Percentiles rank a stretch among this genome's conserved stretches.
These are phyloP conservation scores for Phytophthora colocasiae DNA, from an alignment of 352 stramenopile species.

Conservation along the genomic window DNA sequence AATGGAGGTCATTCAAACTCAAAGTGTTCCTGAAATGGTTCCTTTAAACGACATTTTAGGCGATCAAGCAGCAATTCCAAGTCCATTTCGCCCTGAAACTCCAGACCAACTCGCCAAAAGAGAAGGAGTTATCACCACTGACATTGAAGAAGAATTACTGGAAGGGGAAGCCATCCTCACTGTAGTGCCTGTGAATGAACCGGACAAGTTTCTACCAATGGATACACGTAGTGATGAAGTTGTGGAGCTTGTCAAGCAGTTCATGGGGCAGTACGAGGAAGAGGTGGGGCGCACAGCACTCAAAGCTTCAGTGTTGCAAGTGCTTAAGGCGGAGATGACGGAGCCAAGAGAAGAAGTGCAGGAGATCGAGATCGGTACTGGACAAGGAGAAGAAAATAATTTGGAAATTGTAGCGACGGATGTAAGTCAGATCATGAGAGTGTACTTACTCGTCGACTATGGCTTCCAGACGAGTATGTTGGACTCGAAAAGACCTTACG, in stretches of 20 bases:
- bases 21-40: conserved; percentile 16
- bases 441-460: conserved; percentile 68
- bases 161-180: conserved; percentile 28
- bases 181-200: conserved; percentile 24
- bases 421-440: conserved; percentile 50
- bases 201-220: conserved; percentile 33
- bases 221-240: conserved; percentile 34
- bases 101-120: conserved; percentile 18
- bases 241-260: conserved; percentile 48
- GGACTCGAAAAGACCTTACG: conserved; percentile 57
- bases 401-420: conserved; percentile 51
- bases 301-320: conserved; percentile 46
- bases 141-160: conserved; percentile 8
- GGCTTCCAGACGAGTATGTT: conserved; percentile 67
- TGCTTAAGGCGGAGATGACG: conserved; percentile 65
- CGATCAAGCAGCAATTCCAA: conserved; percentile 15
- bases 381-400: conserved; percentile 34
- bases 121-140: neutral
- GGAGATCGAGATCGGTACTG: conserved; percentile 47
- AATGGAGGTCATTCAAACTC: neutral
- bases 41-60: conserved; percentile 19
- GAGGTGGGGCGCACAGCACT: conserved; percentile 56
- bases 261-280: conserved; percentile 59
- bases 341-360: conserved; percentile 44
- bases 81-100: conserved; percentile 18